phyloP scores from a whole-genome alignment of 495 filamentous ascomycete genomes.

The Aspergillus diversus region DNA sequence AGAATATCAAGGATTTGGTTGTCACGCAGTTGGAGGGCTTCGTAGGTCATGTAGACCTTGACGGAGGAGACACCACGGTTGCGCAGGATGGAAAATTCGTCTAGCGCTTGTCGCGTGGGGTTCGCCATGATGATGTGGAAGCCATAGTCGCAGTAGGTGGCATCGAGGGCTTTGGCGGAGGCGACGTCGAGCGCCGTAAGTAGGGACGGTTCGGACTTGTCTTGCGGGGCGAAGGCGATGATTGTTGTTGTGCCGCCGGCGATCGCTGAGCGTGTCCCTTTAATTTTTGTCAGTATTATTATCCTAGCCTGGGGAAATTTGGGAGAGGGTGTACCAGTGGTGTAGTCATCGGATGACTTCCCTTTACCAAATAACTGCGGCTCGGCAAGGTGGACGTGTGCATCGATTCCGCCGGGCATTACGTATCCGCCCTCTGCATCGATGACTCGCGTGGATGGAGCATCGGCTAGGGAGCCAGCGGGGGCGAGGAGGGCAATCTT shows the following conservation, averaged over 20 bases:
- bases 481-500: constrained; percentile 49
- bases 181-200: constrained; percentile 6
- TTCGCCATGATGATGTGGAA: constrained; percentile 62
- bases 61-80: constrained; percentile 54
- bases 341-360: constrained; percentile 15
- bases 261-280: constrained; percentile 50
- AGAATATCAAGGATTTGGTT: constrained; percentile 60
- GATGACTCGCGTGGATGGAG: constrained; percentile 22
- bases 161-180: constrained; percentile 32
- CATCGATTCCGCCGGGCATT: constrained; percentile 45
- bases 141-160: constrained; percentile 62
- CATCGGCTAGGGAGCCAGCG: constrained; percentile 33
- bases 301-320: neutral
- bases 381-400: constrained; percentile 45
- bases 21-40: constrained; percentile 56
- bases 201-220: constrained; percentile 9
- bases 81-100: constrained; percentile 44
- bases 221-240: constrained; percentile 51
- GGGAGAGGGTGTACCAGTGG: constrained; percentile 8
- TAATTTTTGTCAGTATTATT: neutral
- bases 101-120: constrained; percentile 45
- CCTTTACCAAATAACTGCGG: constrained; percentile 22
- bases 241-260: constrained; percentile 62
- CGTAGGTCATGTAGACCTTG: constrained; percentile 70
- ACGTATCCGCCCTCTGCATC: constrained; percentile 38